phyloP scores from a whole-genome alignment of 1,284 basidiomycete species.

The Apiotrichum sp. region DNA sequence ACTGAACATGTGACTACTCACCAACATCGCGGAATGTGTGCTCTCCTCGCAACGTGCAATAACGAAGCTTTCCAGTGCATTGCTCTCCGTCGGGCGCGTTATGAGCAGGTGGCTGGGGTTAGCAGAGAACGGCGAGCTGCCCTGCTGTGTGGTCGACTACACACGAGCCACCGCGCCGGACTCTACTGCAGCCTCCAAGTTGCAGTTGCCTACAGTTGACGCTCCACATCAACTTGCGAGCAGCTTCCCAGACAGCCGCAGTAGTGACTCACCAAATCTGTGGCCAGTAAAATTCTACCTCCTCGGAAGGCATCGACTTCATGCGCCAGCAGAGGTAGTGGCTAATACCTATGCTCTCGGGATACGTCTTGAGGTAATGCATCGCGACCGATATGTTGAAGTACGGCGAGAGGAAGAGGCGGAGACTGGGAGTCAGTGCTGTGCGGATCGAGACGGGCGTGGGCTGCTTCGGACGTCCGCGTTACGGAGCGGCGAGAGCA shows the following conservation, averaged over 20 bases:
- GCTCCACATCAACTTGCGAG: no score
- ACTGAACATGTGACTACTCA: slow-evolving; percentile 50
- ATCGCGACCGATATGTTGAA: slow-evolving; percentile 90
- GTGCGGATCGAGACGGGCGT: not conserved
- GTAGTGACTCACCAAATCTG: slow-evolving; percentile 69
- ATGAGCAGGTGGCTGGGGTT: slow-evolving; percentile 74
- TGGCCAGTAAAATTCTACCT: slow-evolving; percentile 91
- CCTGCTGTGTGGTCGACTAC: no score
- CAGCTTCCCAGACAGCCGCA: no score
- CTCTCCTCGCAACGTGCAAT: slow-evolving; percentile 77
- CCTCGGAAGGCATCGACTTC: slow-evolving; percentile 65
- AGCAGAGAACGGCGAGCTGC: no score
- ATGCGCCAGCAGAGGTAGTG: slow-evolving; percentile 87
- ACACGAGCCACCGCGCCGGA: no score
- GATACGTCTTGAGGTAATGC: slow-evolving; percentile 78
- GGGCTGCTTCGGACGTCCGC: not conserved
- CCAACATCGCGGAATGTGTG: slow-evolving; percentile 87
- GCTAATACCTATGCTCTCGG: slow-evolving; percentile 90
- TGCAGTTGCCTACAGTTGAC: no score
- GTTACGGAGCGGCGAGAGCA: not conserved
- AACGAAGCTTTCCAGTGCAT: slow-evolving; percentile 86
- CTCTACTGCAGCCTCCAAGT: no score
- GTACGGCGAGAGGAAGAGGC: slow-evolving; percentile 83
- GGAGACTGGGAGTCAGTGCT: slow-evolving; percentile 49
- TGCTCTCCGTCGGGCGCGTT: slow-evolving; percentile 78